These are phyloP conservation scores for Cladosporium austrohemisphaericum DNA, from an alignment of 2,329 filamentous ascomycete species.

Conservation along the genomic window DNA sequence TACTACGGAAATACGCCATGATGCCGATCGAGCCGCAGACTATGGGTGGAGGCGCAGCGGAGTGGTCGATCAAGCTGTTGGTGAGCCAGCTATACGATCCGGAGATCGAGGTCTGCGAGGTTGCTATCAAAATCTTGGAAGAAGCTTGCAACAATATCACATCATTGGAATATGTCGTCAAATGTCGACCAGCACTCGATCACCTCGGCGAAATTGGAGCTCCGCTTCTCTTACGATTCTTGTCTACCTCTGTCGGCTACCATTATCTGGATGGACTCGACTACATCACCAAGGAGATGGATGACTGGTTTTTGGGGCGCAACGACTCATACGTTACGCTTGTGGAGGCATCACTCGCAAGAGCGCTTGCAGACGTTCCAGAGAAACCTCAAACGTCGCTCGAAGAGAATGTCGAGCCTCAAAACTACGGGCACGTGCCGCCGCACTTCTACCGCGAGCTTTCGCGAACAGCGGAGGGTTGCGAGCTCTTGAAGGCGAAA, in stretches of 20 bases:
- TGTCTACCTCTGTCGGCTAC: constrained; percentile 95
- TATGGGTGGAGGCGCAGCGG: constrained; percentile 61
- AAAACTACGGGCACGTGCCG: constrained; percentile 64
- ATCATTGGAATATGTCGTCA: constrained; percentile 92
- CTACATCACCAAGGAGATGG: constrained; percentile 99
- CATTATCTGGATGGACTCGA: constrained; percentile 95
- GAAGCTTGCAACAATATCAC: constrained; percentile 92
- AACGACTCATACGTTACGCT: constrained; percentile 95
- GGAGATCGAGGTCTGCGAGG: constrained; percentile 92
- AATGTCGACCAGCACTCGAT: constrained; percentile 89
- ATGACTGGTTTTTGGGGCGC: constrained; percentile 96
- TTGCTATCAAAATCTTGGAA: constrained; percentile 94
- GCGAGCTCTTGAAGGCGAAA: constrained; percentile 82
- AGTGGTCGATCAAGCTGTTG: constrained; percentile 94
- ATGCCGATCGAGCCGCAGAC: constrained; percentile 45
- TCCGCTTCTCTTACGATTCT: constrained; percentile 82
- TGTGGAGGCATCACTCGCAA: constrained; percentile 91
- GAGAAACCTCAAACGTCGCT: constrained; percentile 48
- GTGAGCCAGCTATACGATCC: constrained; percentile 98
- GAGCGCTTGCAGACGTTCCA: constrained; percentile 65
- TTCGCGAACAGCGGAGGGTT: constrained; percentile 88
- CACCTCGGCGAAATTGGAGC: constrained; percentile 96
- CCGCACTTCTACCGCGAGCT: constrained; percentile 97
- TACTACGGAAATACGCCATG: constrained; percentile 81
- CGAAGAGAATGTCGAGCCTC: constrained; percentile 45